Base-by-base conservation (phyloP, 208 protist species). In the Tritrichomonas musculus region DNA sequence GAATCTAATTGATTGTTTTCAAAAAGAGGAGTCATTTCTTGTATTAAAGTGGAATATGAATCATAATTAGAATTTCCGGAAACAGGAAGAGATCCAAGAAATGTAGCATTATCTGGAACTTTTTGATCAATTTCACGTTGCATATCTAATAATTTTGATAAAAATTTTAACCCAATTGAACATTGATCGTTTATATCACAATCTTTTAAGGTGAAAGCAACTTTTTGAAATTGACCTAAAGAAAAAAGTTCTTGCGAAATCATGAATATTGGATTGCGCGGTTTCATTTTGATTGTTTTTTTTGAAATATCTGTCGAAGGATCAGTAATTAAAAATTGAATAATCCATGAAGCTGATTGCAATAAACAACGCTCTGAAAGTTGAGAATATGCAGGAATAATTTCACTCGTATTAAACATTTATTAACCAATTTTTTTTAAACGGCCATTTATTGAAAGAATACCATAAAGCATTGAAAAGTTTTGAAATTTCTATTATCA, bases 121-220 rank as follows among this genome's bases (percentile, higher is more conserved):
- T n/a, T 88, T 50, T 88, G 77, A 9, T 88, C 41, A 57, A 60
- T n/a, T 49, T 88, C 41, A 39, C 77, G 53, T 39, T 88, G 77
- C 17, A 47, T 39, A 33, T 88, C 77, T 17, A 88, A 20, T 33
- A 88, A 50, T 36, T 57, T 25, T 39, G 77, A 53, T 55, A 88
- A 50, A 27, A 88, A 88, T 44, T 9, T 39, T 39, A 88, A 20
- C 5, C 41, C 44, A 53, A 53, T 13, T 39, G 77, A 88, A 39
- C 39, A 39, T 60, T 88, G 77, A 88, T 88, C 77, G 33, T 44
- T 53, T n/a, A n/a, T n/a, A n/a, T n/a, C n/a, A n/a, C 27, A 20
- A 20, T 57, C 47, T 60, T 88, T 44, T 39, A 88, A 39, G 33
- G 47, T 53, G 27, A 57, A 57, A 2, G 20, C 14, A 88, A 39